Base-by-base conservation (phyloP, 2,329 filamentous ascomycete species). In the Fusarium sterilihyphosum region DNA sequence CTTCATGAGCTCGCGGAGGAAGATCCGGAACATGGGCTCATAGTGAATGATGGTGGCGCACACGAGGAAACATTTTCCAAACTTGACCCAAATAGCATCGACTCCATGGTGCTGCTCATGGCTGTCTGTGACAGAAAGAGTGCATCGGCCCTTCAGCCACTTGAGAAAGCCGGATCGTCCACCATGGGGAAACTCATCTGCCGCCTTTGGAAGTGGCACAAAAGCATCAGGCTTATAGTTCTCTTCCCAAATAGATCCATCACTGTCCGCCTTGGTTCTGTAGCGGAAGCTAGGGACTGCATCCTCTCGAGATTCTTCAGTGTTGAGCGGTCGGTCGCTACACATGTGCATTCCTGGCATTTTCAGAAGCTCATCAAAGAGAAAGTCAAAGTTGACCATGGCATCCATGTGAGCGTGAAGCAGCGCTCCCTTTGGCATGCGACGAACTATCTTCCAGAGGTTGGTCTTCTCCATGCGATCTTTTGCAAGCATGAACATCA, bases 401-500 rank as follows among this genome's bases (percentile, higher is more conserved):
- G 95, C 94, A 82, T 97, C 94, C 80, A 97, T 86, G 82, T 98
- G 95, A 49, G 94, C 94, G 84, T 98, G 95, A 69, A 97, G 84
- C 37, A 97, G 86, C 14, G 92, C 88, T 18, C 96, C 96, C 82
- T 98, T 98, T 35, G 96, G 96, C 93, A 98, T 94, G 73, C 86
- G 89, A 67, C 92, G 89, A 22, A 98, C 89, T 77, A 98, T 96
- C 73, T 91, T 88, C 94, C 94, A 98, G 31, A 98, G 86, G 79
- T 91, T 91, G 20, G 94, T 97, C 76, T 87, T 87, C 83, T 97
- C 94, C 90, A 98, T 97, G 43, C 91, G 90, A n/a, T 91, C 89
- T 82, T 95, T 96, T 76, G 94, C 94, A 41, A 96, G 87, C 41
- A 90, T 92, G 83, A 98, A 98, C 93, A 97, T 96, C 92, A 98